phyloP scores from a whole-genome alignment of 225 moss, liverwort and hornwort species.

The Climacium dendroides region DNA sequence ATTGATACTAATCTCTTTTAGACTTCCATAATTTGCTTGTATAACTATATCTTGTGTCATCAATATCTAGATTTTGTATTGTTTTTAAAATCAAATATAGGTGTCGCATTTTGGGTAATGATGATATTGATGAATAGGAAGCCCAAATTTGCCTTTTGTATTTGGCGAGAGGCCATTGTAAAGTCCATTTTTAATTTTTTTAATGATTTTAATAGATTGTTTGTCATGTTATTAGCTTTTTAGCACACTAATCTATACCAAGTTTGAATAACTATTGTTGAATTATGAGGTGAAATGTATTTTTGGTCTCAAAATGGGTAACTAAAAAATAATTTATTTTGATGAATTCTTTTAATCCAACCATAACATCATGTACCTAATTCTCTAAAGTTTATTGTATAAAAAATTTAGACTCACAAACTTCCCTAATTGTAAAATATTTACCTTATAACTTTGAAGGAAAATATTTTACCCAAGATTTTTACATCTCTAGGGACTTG shows the following conservation, averaged over 20 bases:
- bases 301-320: background rate
- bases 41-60: background rate
- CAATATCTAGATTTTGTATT: background rate
- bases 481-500: background rate
- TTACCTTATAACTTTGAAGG: background rate
- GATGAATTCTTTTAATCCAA: background rate
- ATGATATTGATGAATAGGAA: background rate
- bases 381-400: background rate
- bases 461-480: no score
- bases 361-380: background rate
- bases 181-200: background rate
- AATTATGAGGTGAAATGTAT: background rate
- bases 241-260: accelerated
- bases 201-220: background rate
- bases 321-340: background rate
- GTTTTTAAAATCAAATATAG: background rate
- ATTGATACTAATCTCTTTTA: no score
- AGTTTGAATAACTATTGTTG: accelerated
- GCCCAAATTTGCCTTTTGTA: no score
- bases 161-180: accelerated
- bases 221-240: background rate
- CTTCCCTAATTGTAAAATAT: background rate
- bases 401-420: accelerated
- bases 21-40: accelerated
- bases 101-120: accelerated